Percentiles rank a stretch among this genome's conserved stretches.
Conservation (phyloP, 106 monocot genomes). For the Dendrobium chrysotoxum region DNA sequence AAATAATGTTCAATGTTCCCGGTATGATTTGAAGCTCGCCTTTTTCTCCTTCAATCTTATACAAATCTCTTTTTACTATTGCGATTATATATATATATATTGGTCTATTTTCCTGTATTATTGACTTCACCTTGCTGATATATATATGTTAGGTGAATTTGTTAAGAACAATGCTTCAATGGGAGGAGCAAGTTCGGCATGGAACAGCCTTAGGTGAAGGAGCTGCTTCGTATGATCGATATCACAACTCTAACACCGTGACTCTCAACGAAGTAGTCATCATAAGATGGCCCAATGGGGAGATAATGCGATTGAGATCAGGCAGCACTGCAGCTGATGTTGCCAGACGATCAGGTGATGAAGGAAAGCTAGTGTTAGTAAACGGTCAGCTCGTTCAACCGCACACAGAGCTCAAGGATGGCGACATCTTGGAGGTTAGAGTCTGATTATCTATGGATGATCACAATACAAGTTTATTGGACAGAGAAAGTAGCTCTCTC, state of each 20-base stretch:
- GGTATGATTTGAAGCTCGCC: too few species aligned
- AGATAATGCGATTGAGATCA: slow-evolving; percentile 72
- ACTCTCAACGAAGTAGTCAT: slow-evolving; percentile 64
- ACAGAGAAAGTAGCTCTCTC: too few species aligned
- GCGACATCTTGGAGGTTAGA: slow-evolving; percentile 91
- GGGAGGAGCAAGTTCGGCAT: slow-evolving; percentile 75
- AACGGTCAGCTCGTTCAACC: slow-evolving; percentile 82
- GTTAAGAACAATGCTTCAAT: slow-evolving; percentile 91
- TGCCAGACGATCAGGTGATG: slow-evolving; percentile 60
- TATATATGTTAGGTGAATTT: slow-evolving; percentile 49
- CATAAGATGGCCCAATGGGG: slow-evolving; percentile 77
- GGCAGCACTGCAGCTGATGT: slow-evolving; percentile 93
- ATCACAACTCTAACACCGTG: neutral
- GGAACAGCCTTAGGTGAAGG: slow-evolving; percentile 15
- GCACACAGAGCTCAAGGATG: slow-evolving; percentile 83
- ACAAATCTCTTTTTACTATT: too few species aligned
- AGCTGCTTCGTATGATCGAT: too few species aligned
- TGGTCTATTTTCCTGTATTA: too few species aligned
- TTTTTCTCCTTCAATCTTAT: too few species aligned
- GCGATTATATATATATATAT: too few species aligned
- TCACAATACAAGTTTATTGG: too few species aligned
- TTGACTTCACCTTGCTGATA: too few species aligned
- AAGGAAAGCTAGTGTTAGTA: slow-evolving; percentile 66
- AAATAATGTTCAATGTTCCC: too few species aligned
- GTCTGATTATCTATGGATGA: slow-evolving; percentile 6